Conservation (phyloP, 164 flowering plant genomes). For the Vitis labrusca region DNA sequence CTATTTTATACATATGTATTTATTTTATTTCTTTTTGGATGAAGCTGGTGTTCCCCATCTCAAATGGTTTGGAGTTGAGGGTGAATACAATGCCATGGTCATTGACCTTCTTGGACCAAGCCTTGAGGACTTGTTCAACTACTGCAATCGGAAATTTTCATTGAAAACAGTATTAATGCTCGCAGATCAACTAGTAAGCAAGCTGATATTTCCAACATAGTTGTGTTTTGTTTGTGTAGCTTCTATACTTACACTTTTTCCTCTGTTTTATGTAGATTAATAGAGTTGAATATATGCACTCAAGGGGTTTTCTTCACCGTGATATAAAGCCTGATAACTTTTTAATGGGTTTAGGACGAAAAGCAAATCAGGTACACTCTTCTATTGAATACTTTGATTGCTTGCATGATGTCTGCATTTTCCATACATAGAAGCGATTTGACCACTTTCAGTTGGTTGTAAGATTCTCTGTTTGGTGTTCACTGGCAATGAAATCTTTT, state of each 20-base stretch:
- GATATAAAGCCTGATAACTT: constrained; percentile 82
- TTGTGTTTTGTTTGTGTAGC: not conserved
- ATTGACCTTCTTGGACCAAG: constrained; percentile 80
- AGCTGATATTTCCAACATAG: not conserved
- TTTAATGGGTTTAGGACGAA: constrained; percentile 74
- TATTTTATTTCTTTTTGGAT: not conserved
- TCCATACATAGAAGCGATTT: not conserved
- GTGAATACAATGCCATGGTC: constrained; percentile 63
- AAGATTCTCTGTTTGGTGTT: too few species aligned
- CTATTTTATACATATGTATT: not conserved
- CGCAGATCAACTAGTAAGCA: constrained; percentile 68
- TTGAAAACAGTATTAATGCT: constrained; percentile 74
- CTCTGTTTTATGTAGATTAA: constrained; percentile 36
- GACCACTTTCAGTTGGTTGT: too few species aligned
- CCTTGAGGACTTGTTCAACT: constrained; percentile 66
- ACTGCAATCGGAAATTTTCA: constrained; percentile 58
- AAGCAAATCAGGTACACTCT: constrained; percentile 60
- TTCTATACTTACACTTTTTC: not conserved
- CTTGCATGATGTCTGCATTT: not conserved
- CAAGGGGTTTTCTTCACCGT: constrained; percentile 74
- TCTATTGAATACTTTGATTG: not conserved
- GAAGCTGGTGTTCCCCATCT: constrained; percentile 65
- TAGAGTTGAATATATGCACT: constrained; percentile 76
- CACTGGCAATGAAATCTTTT: too few species aligned
- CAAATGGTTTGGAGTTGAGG: constrained; percentile 72